phyloP scores from a whole-genome alignment of 495 filamentous ascomycete genomes.

The Xylaria acuta region DNA sequence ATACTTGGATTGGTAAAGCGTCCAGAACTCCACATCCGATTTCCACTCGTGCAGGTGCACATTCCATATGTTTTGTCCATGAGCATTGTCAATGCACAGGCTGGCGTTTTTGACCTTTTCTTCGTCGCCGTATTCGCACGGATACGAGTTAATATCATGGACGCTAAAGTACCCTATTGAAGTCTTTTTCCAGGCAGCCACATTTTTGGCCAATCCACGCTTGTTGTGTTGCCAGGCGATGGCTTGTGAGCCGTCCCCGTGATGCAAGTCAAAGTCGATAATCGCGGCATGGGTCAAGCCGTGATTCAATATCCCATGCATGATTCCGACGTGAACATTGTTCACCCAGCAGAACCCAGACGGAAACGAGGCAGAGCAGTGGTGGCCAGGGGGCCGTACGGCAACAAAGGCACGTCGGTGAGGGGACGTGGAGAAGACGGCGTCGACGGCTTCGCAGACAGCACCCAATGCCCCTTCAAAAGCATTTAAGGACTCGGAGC shows the following conservation, averaged over 20 bases:
- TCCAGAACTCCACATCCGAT: conserved; percentile 83
- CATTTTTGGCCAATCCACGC: conserved; percentile 68
- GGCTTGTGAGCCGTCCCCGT: conserved; percentile 93
- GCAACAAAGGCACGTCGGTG: conserved; percentile 78
- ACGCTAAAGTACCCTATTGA: conserved; percentile 94
- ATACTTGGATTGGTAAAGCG: conserved; percentile 80
- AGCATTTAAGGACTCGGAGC: conserved; percentile 80
- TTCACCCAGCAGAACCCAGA: conserved; percentile 99
- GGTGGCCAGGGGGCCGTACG: conserved; percentile 88
- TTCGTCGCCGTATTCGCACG: conserved; percentile 86
- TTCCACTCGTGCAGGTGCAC: conserved; percentile 92
- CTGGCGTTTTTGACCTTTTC: conserved; percentile 92
- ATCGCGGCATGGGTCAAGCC: conserved; percentile 94
- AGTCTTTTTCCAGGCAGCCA: conserved; percentile 74
- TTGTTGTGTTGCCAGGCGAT: conserved; percentile 89
- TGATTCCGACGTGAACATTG: conserved; percentile 96
- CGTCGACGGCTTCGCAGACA: conserved; percentile 89
- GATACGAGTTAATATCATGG: conserved; percentile 97
- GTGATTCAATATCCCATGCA: conserved; percentile 80
- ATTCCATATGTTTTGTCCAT: conserved; percentile 94
- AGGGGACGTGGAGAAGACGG: conserved; percentile 68
- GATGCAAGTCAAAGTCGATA: conserved; percentile 95
- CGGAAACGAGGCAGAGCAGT: conserved; percentile 85
- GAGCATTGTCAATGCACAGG: conserved; percentile 88
- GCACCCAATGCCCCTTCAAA: conserved; percentile 89